These are phyloP conservation scores for Mycena rebaudengoi DNA, from an alignment of 768 basidiomycete genomes.

Conservation along the genomic window DNA sequence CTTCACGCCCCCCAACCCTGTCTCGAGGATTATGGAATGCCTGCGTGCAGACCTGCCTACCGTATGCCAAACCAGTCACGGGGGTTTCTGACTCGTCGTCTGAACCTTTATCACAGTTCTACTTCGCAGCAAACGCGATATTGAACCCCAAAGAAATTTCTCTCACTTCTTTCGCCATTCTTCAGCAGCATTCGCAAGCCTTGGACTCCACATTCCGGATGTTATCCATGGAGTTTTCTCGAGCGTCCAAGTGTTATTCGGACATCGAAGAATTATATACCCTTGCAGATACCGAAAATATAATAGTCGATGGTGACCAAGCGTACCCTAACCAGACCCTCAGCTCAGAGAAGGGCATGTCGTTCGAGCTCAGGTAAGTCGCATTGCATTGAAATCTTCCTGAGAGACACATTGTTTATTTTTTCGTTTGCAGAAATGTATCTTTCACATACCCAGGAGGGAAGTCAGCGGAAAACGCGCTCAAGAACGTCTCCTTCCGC, in stretches of 20 bases:
- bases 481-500: slow-evolving; percentile 38
- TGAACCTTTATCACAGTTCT: no score
- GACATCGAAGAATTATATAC: slow-evolving; percentile 35
- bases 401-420: no score
- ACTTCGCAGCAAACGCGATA: slow-evolving; percentile 38
- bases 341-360: slow-evolving; percentile 19
- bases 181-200: slow-evolving; percentile 33
- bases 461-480: slow-evolving; percentile 14
- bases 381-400: no score
- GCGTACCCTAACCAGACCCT: slow-evolving; percentile 32
- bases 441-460: slow-evolving; percentile 44
- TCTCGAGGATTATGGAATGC: no score
- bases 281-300: slow-evolving; percentile 26
- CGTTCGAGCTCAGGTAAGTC: slow-evolving; percentile 20
- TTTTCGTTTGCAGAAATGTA: slow-evolving; percentile 39
- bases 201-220: slow-evolving; percentile 31
- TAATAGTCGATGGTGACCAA: slow-evolving; percentile 35
- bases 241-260: slow-evolving; percentile 22
- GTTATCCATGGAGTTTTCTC: slow-evolving; percentile 12
- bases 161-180: slow-evolving; percentile 38
- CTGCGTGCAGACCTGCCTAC: no score
- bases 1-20: no score
- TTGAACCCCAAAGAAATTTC: slow-evolving; percentile 34
- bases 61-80: no score
- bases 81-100: no score